Conservation (phyloP, 768 basidiomycete genomes). For the Leccinum variicolor region DNA sequence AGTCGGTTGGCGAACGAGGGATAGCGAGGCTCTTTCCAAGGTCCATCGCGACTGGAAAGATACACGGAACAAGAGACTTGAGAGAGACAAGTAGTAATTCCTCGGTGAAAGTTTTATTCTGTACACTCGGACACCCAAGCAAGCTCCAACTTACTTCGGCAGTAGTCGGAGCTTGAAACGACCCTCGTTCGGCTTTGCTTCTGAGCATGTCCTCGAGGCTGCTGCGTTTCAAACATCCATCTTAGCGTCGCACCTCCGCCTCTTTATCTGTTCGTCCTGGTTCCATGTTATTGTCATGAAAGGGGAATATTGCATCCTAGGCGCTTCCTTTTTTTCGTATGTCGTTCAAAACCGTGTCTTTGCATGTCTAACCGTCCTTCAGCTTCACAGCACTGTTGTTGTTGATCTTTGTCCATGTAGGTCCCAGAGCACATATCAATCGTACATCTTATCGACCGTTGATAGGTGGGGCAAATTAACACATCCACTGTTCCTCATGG, state of each 20-base stretch:
- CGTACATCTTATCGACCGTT: constrained; percentile 20
- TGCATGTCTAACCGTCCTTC: constrained; percentile 11
- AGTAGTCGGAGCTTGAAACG: constrained; percentile 14
- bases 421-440: constrained; percentile 28
- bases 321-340: constrained; percentile 71
- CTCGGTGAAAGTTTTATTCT: no score
- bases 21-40: constrained; percentile 57
- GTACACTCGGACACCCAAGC: background rate
- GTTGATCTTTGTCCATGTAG: constrained; percentile 79
- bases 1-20: constrained; percentile 32
- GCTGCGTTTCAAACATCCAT: constrained; percentile 19
- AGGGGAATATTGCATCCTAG: constrained; percentile 73
- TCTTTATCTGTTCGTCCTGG: constrained; percentile 15
- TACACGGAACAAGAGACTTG: constrained; percentile 16
- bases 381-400: constrained; percentile 43
- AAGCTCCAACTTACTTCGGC: background rate
- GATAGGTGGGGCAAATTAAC: constrained; percentile 79
- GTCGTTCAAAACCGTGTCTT: constrained; percentile 24
- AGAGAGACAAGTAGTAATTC: no score
- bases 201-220: constrained; percentile 19
- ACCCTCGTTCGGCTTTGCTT: constrained; percentile 10
- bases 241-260: constrained; percentile 14
- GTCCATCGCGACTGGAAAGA: constrained; percentile 47
- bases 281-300: constrained; percentile 43
- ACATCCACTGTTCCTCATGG: constrained; percentile 67